Evolutionary conservation across 495 filamentous ascomycete species (phyloP).

Genomic region (Penicillium lagena): DNA sequence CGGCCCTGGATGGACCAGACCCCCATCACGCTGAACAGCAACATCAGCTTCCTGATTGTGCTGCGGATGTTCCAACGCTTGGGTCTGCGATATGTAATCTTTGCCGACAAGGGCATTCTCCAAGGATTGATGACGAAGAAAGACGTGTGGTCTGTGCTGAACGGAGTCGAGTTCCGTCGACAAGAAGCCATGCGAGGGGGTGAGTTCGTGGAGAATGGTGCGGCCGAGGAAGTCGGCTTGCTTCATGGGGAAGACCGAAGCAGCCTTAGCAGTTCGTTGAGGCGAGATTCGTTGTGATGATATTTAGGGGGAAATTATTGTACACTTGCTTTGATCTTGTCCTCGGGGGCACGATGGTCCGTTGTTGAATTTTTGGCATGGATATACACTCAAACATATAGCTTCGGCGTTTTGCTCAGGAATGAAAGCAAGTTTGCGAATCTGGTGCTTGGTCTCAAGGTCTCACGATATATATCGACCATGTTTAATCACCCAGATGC

Average conservation of each 20-base stretch:
- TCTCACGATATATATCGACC: no score
- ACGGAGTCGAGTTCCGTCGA: slow-evolving; percentile 63
- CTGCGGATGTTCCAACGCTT: slow-evolving; percentile 90
- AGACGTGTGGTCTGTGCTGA: slow-evolving; percentile 92
- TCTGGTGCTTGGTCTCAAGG: no score
- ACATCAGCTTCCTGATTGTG: slow-evolving; percentile 69
- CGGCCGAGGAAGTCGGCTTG: slow-evolving; percentile 46
- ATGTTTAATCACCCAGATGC: no score
- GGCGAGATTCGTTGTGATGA: slow-evolving; percentile 27
- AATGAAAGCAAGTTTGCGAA: no score
- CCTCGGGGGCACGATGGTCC: no score
- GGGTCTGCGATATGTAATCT: slow-evolving; percentile 84
- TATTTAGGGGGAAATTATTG: slow-evolving; percentile 1
- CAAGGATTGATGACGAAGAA: slow-evolving; percentile 93
- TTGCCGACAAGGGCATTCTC: slow-evolving; percentile 72
- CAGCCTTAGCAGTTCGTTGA: slow-evolving; percentile 29
- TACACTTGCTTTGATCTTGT: background rate
- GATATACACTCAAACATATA: no score
- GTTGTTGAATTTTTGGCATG: no score
- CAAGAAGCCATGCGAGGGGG: slow-evolving; percentile 26
- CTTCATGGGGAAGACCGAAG: slow-evolving; percentile 38
- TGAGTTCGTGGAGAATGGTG: slow-evolving; percentile 30
- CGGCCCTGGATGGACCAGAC: slow-evolving; percentile 98
- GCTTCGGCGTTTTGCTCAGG: no score
- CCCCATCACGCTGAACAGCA: slow-evolving; percentile 77